Conservation (phyloP, 495 filamentous ascomycete species). For the Penicillium argentinense region DNA sequence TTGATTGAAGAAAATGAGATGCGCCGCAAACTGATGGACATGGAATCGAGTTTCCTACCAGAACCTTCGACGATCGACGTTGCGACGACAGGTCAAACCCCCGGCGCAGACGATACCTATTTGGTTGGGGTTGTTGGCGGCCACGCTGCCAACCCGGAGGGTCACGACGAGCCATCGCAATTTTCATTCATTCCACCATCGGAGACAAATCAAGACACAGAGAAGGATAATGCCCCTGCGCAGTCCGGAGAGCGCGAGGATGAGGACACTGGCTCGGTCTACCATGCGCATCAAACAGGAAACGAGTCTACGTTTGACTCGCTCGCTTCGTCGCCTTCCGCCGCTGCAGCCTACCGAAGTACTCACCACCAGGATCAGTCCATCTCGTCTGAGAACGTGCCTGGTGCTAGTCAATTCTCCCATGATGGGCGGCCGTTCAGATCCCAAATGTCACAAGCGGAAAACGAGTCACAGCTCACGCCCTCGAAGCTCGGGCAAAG, state of each 20-base stretch:
- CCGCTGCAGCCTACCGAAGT: conserved; percentile 60
- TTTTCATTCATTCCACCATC: conserved; percentile 32
- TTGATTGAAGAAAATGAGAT: conserved; percentile 65
- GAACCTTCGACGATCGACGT: conserved; percentile 50
- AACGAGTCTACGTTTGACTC: conserved; percentile 61
- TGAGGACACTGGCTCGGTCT: conserved; percentile 21
- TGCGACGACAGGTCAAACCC: conserved; percentile 20
- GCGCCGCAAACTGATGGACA: conserved; percentile 72
- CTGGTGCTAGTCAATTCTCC: conserved; percentile 21
- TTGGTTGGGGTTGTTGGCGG: conserved; percentile 35
- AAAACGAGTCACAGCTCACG: conserved; percentile 33
- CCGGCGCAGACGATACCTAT: conserved; percentile 45
- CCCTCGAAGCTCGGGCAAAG: conserved; percentile 27
- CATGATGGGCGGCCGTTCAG: conserved; percentile 30
- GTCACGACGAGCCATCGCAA: conserved; percentile 24
- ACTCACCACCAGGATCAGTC: conserved; percentile 33
- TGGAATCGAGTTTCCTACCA: conserved; percentile 82
- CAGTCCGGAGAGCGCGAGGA: conserved; percentile 6
- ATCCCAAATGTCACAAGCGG: conserved; percentile 19
- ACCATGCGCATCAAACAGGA: conserved; percentile 29
- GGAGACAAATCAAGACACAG: conserved; percentile 23
- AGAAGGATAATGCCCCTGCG: conserved; percentile 2
- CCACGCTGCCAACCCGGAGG: conserved; percentile 16
- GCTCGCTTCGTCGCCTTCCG: conserved; percentile 65
- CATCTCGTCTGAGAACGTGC: conserved; percentile 15